These are phyloP conservation scores for Boletus tomentosulus DNA, from an alignment of 768 basidiomycete genomes.

Conservation along the genomic window DNA sequence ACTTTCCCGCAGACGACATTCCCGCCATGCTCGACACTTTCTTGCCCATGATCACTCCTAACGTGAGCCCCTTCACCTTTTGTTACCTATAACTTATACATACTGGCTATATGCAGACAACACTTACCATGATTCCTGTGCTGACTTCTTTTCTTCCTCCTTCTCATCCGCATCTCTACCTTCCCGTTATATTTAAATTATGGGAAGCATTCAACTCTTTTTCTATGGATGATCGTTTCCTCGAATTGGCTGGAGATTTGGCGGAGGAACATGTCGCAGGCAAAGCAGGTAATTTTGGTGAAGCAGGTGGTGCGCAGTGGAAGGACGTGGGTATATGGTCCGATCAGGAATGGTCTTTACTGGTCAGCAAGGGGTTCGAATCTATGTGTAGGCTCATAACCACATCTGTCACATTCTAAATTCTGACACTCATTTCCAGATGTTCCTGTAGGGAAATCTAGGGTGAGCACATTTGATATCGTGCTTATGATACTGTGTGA, in stretches of 20 bases:
- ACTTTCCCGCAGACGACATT: slow-evolving; percentile 63
- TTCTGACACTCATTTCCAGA: slow-evolving; percentile 26
- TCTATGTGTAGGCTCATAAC: slow-evolving; percentile 59
- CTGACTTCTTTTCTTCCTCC: slow-evolving; percentile 76
- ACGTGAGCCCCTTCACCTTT: slow-evolving; percentile 42
- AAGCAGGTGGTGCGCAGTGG: slow-evolving; percentile 56
- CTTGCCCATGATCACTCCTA: slow-evolving; percentile 64
- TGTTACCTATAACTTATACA: neutral
- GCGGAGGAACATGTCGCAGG: slow-evolving; percentile 74
- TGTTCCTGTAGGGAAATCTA: slow-evolving; percentile 56
- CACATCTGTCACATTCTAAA: slow-evolving; percentile 29
- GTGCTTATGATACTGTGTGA: neutral
- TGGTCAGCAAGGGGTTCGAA: slow-evolving; percentile 78
- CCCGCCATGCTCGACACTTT: slow-evolving; percentile 68
- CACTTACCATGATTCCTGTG: slow-evolving; percentile 70
- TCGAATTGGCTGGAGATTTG: slow-evolving; percentile 66
- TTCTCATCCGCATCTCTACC: slow-evolving; percentile 58
- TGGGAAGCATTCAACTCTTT: slow-evolving; percentile 80
- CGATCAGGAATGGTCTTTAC: slow-evolving; percentile 74
- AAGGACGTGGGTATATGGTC: slow-evolving; percentile 90
- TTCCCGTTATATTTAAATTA: slow-evolving; percentile 67
- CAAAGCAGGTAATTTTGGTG: slow-evolving; percentile 46
- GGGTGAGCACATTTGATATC: slow-evolving; percentile 38
- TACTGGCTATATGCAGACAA: slow-evolving; percentile 40
- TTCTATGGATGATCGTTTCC: slow-evolving; percentile 66